Conservation (phyloP, 805 yeast genomes). For the Yarrowia bubula region DNA sequence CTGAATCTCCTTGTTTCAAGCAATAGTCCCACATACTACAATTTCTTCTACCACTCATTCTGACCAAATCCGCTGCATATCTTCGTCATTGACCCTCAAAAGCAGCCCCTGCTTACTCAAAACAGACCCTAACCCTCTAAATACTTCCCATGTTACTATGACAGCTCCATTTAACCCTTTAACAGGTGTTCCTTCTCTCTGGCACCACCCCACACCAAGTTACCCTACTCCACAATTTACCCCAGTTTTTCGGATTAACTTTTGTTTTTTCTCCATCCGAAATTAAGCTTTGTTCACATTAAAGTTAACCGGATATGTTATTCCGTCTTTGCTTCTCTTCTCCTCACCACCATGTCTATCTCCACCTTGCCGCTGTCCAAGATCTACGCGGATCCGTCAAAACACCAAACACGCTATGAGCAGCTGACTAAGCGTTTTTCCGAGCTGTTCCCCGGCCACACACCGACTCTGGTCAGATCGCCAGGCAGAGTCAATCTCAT, state of each 20-base stretch:
- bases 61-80: too few species aligned
- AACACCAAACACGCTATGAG: slow-evolving; percentile 31
- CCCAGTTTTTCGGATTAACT: slow-evolving; percentile 10
- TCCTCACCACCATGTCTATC: neutral
- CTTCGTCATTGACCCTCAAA: neutral
- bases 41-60: too few species aligned
- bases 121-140: neutral
- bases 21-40: too few species aligned
- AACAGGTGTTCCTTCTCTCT: neutral
- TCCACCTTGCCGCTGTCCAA: neutral
- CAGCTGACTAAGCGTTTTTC: slow-evolving; percentile 31
- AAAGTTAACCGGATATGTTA: neutral
- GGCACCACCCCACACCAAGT: neutral
- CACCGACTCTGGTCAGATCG: slow-evolving; percentile 53
- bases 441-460: slow-evolving; percentile 27
- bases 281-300: neutral
- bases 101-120: neutral
- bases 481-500: slow-evolving; percentile 77
- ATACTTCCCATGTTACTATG: too few species aligned
- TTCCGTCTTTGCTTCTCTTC: neutral
- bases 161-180: neutral
- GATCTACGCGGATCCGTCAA: slow-evolving; percentile 31
- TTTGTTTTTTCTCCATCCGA: neutral
- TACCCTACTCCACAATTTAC: neutral
- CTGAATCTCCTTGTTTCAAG: too few species aligned